Evolutionary conservation across 2,329 filamentous ascomycete genomes (phyloP), one percentile per base, ranked within the genome.

Genomic region (Curvularia spicifera): DNA sequence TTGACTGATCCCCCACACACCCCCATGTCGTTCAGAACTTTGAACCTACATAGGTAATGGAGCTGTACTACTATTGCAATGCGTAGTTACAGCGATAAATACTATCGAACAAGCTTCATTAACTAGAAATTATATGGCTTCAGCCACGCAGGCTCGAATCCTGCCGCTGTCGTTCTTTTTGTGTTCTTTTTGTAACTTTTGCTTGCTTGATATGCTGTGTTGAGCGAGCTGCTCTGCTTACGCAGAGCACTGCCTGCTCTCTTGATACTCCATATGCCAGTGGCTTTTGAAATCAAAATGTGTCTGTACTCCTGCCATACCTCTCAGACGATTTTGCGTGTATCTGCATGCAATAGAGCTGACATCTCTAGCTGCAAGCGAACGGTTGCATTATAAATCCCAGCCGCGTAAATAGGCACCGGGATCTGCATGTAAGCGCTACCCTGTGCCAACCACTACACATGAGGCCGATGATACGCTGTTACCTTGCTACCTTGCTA

Each of bases 71-170:
- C 44, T 26, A 46, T 28, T 31, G 44, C 31, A 28, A 26, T 46
- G 31, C 20, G 20, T 46, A 28, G 44, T 28, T 31, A 46, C 20
- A 28, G 31, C 28, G 20, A 28, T 4, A 28, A 28, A 7, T 28
- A 28, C 6, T 28, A 28, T 28, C 4, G 8, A 28, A 28, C 8
- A 4, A 4, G 26, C 3, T 3, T 4, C 40, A 43, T 43, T 18
- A 3, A 22, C 18, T 22, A 47, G 29, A 13, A 13, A 33, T 47
- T n/a, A 35, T 47, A 48, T 54, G 50, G 29, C 50, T 44, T 52
- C 50, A 39, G 50, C 29, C 50, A 39, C 50, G 44, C 44, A 48
- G 24, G 51, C 48, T 54, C 51, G 51, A 53, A 53, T 53, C 43
- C 33, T 47, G 43, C 33, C 51, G 42, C 12, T 39, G 43, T 53